A percentile compares a stretch with the other conserved stretches of the same genome.
Evolutionary conservation across 495 filamentous ascomycete genomes (phyloP).

Genomic region (Daldinia loculata): DNA sequence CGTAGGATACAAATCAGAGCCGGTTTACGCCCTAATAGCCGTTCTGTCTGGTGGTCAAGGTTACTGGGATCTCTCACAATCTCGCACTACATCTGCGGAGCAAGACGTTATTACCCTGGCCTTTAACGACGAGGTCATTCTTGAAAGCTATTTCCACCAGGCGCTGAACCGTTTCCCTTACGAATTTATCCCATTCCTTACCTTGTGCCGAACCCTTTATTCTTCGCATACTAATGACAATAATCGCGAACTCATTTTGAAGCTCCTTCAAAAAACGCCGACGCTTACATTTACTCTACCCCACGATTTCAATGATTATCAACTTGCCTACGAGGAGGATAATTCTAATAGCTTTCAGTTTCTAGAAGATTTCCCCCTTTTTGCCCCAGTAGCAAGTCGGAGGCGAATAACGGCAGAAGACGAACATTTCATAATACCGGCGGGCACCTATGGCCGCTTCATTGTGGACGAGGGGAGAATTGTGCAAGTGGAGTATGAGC

Average conservation of each 20-base stretch:
- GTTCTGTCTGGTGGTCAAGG: constrained; percentile 63
- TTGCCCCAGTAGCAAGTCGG: constrained; percentile 50
- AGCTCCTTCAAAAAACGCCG: constrained; percentile 68
- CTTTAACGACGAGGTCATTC: constrained; percentile 62
- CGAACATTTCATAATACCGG: constrained; percentile 62
- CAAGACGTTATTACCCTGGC: constrained; percentile 61
- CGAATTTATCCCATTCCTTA: constrained; percentile 82
- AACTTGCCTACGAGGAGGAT: constrained; percentile 82
- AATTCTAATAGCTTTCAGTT: constrained; percentile 74
- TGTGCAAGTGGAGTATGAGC: constrained; percentile 69
- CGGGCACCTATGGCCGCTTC: constrained; percentile 74
- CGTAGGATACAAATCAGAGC: constrained; percentile 72
- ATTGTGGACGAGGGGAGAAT: constrained; percentile 66
- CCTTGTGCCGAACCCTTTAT: constrained; percentile 52
- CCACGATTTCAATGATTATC: constrained; percentile 70
- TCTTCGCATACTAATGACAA: constrained; percentile 56
- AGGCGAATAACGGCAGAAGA: constrained; percentile 44
- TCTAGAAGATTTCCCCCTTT: constrained; percentile 60
- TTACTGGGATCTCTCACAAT: constrained; percentile 61
- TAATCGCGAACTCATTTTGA: constrained; percentile 58
- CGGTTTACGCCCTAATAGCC: constrained; percentile 68
- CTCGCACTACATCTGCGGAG: constrained; percentile 50
- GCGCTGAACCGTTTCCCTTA: constrained; percentile 83
- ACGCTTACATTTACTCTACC: constrained; percentile 79
- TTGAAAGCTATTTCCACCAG: constrained; percentile 64